A percentile compares a stretch with the other conserved stretches of the same genome.
phyloP scores from a whole-genome alignment of 495 filamentous ascomycete species.

The Chaetomium fimeti region DNA sequence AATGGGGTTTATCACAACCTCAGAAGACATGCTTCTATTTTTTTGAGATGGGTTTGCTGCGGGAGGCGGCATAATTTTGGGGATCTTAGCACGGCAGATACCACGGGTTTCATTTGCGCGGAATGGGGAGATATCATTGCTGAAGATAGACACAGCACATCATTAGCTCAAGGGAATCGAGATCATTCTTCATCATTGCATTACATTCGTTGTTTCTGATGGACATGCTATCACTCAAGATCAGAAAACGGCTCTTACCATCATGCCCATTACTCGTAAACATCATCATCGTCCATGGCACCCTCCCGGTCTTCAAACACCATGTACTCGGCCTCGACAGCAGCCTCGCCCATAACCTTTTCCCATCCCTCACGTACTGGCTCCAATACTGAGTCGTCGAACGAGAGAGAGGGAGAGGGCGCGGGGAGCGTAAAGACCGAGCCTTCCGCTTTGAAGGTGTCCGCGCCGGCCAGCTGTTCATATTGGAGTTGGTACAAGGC shows the following conservation, averaged over 20 bases:
- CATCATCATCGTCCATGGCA: conserved; percentile 47
- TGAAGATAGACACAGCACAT: conserved; percentile 8
- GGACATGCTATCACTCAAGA: conserved; percentile 11
- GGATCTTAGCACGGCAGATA: background rate
- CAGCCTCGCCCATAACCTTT: conserved; percentile 54
- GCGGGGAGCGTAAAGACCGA: conserved; percentile 50
- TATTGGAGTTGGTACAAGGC: conserved; percentile 64
- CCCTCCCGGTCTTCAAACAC: conserved; percentile 56
- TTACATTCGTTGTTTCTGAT: background rate
- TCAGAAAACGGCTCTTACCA: conserved; percentile 19
- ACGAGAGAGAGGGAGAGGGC: conserved; percentile 59
- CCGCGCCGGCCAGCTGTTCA: conserved; percentile 44
- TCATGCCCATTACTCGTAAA: conserved; percentile 33
- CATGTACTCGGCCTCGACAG: conserved; percentile 60
- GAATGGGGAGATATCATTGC: background rate
- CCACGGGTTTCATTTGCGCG: background rate
- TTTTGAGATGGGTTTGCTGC: background rate
- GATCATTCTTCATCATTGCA: conserved; percentile 8
- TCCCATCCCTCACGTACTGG: conserved; percentile 64
- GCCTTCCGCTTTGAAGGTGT: conserved; percentile 32
- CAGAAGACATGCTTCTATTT: too few species aligned
- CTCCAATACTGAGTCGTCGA: conserved; percentile 65
- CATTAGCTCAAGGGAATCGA: background rate
- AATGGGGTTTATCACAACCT: background rate
- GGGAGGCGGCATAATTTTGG: background rate